A percentile compares a stretch with the other conserved stretches of the same genome.
Evolutionary conservation across 2,329 filamentous ascomycete species (phyloP).

Genomic region (Aspergillus transmontanensis): DNA sequence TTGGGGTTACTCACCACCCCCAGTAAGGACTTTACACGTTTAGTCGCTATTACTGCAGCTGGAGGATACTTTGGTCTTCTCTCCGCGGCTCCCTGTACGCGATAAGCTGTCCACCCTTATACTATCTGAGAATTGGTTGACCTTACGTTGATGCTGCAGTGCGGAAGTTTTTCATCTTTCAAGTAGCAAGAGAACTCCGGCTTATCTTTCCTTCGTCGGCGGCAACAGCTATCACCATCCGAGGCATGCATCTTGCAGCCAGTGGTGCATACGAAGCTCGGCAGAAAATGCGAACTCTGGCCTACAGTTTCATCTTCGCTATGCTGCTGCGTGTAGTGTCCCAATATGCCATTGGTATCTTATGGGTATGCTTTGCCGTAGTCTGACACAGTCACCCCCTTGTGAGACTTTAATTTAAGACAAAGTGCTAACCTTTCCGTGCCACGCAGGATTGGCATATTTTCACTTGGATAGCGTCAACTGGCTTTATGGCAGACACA

Average conservation of each 20-base stretch:
- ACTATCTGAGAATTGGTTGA: background rate
- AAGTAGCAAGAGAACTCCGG: constrained; percentile 5
- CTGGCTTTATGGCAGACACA: background rate
- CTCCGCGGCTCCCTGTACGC: constrained; percentile 6
- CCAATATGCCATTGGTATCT: constrained; percentile 9
- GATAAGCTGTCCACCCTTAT: background rate
- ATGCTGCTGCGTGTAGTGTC: constrained; percentile 3
- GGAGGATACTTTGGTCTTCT: constrained; percentile 7
- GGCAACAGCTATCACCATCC: constrained; percentile 7
- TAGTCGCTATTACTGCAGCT: background rate
- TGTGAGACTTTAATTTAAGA: background rate
- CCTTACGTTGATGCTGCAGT: background rate
- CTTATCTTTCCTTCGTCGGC: constrained; percentile 7
- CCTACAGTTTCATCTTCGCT: background rate
- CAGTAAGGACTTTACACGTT: background rate
- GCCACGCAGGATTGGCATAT: constrained; percentile 6
- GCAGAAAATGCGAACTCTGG: constrained; percentile 6
- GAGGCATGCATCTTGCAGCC: constrained; percentile 6
- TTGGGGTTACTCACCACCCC: constrained; percentile 4
- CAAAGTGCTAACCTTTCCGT: too few relatives aligned
- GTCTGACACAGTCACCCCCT: background rate
- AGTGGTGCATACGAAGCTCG: background rate
- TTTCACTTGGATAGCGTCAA: constrained; percentile 6
- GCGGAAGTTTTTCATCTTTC: constrained; percentile 7
- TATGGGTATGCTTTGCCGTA: background rate